Evolutionary conservation across 1,284 basidiomycete species (phyloP), one percentile per base, ranked within the genome.

Genomic region (Puccinia triticina): DNA sequence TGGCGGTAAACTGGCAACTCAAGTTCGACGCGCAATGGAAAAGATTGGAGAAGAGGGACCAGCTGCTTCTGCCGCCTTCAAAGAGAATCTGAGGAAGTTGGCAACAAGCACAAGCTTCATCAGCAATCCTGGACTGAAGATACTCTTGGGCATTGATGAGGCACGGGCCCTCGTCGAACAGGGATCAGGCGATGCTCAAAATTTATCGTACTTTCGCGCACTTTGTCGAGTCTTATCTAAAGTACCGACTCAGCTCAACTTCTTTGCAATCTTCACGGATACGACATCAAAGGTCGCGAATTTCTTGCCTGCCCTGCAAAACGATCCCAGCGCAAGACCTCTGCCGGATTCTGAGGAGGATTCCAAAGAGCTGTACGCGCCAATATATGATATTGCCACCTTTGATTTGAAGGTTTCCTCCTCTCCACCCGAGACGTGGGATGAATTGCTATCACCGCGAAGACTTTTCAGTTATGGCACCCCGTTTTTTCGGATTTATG

Each of bases 401-500:
- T 66, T 66, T 66, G 64, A 66, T 21, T 66, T 37, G 7, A 66
- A 21, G 64, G 64, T 66, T 43, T 21, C 12, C 21, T 40, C 37
- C 21, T 23, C 11, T 66, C 37, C 14, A 43, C 61, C 61, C 61
- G 11, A 64, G 61, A 64, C 29, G 5, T 64, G 34, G 61, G 61
- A 37, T 10, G 32, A 64, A 64, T 37, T 34, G 16, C 37, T 69
- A 69, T 69, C 40, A 48, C 40, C 67, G 21, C 37, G 10, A n/a
- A 11, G 40, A 29, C 18, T 69, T 46, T 69, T 69, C 67, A 69
- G 46, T 43, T 46, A 69, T 69, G 67, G 67, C 11, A 2, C 7
- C 21, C 67, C 67, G 21, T 64, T 64, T 64, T 64, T 64, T 64
- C 32, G 16, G 37, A 64, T 34, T 64, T 64, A 64, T 29, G 10